Evolutionary conservation across 1,284 basidiomycete genomes (phyloP).

Genomic region (Ceratobasidium sp.): DNA sequence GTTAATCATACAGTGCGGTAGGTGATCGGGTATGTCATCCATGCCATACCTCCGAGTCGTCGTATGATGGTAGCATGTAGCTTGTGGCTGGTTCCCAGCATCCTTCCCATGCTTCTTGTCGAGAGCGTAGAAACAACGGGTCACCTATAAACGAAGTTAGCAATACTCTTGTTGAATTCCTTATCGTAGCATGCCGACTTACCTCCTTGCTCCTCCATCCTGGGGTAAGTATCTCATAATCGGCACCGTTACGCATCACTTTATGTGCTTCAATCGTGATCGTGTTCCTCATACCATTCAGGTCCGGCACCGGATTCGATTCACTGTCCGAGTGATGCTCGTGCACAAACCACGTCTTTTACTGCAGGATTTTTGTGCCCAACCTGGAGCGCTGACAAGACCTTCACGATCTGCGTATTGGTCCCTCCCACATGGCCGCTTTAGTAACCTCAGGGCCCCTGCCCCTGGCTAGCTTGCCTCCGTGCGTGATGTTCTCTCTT

Average conservation of each 20-base stretch:
- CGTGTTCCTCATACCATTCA: not conserved
- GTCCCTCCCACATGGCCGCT: too few species aligned
- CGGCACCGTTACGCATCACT: not conserved
- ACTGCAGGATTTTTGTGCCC: too few species aligned
- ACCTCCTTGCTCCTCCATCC: conserved; percentile 16
- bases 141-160: not conserved
- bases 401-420: too few species aligned
- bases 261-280: not conserved
- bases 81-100: not conserved
- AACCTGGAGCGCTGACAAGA: too few species aligned
- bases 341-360: not conserved
- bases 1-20: not conserved
- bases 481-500: too few species aligned
- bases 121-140: not conserved
- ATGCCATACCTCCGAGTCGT: not conserved
- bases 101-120: not conserved
- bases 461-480: too few species aligned
- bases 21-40: conserved; percentile 5
- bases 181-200: not conserved
- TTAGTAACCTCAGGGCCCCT: too few species aligned
- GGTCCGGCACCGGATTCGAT: not conserved
- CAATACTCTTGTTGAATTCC: not conserved
- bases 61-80: not conserved
- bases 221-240: conserved; percentile 15
- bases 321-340: conserved; percentile 17